phyloP scores from a whole-genome alignment of 1,284 basidiomycete species.

The Boletus semigastroideus region DNA sequence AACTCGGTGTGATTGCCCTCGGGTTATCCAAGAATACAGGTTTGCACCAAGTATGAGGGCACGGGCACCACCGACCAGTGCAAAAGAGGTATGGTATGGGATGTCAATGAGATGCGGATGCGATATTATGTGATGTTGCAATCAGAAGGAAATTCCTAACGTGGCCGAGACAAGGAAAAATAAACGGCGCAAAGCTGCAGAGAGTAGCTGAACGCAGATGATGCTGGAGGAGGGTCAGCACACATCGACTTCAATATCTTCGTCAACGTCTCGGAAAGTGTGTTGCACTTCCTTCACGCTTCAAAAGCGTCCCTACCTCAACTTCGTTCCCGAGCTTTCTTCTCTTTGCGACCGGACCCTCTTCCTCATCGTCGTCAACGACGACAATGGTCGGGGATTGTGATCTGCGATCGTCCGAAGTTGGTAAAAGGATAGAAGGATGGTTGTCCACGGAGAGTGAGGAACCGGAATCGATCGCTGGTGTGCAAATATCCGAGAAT shows the following conservation, averaged over 20 bases:
- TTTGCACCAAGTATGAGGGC: conserved; percentile 3
- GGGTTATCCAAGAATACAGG: conserved; percentile 25
- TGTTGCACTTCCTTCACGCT: neutral
- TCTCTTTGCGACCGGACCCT: conserved; percentile 54
- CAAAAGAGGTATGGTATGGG: conserved; percentile 20
- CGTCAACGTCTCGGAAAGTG: conserved; percentile 21
- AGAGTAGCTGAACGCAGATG: neutral
- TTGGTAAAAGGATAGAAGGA: conserved; percentile 29
- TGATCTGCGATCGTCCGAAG: conserved; percentile 29
- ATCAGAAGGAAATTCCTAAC: conserved; percentile 2
- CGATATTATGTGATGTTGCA: conserved; percentile 10
- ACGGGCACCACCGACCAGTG: conserved; percentile 11
- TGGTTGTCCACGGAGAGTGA: conserved; percentile 14
- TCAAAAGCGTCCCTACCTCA: neutral
- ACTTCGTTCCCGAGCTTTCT: conserved; percentile 34
- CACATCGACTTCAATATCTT: conserved; percentile 32
- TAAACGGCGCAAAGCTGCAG: neutral
- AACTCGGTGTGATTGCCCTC: conserved; percentile 1
- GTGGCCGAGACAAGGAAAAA: conserved; percentile 3
- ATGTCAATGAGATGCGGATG: conserved; percentile 22
- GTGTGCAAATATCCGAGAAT: conserved; percentile 14
- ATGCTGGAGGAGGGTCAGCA: conserved; percentile 16
- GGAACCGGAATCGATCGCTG: conserved; percentile 4
- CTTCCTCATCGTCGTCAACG: conserved; percentile 57
- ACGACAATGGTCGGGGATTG: conserved; percentile 50